These are phyloP conservation scores for Clonostachys solani DNA, from an alignment of 2,329 filamentous ascomycete species.

Conservation along the genomic window DNA sequence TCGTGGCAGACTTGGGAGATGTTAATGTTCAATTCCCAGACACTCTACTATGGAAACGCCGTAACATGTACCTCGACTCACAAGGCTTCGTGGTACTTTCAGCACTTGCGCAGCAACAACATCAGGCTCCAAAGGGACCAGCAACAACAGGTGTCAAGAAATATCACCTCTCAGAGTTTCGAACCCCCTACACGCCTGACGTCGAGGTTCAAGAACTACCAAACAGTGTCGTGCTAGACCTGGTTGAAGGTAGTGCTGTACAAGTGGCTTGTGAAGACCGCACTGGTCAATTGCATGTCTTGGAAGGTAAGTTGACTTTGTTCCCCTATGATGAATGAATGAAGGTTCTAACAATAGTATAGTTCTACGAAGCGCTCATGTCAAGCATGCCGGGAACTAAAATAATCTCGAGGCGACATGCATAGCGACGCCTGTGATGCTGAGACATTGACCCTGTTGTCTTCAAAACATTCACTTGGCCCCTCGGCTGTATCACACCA, in stretches of 20 bases:
- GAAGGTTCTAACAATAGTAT: too few species aligned
- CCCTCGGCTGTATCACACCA: too few species aligned
- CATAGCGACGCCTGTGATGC: too few species aligned
- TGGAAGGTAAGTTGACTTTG: slow-evolving; percentile 41
- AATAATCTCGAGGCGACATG: too few species aligned
- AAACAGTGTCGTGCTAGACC: slow-evolving; percentile 68
- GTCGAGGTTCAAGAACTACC: slow-evolving; percentile 90
- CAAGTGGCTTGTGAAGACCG: slow-evolving; percentile 63
- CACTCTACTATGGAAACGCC: slow-evolving; percentile 92
- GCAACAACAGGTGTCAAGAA: slow-evolving; percentile 51
- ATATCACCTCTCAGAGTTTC: slow-evolving; percentile 84
- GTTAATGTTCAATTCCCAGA: slow-evolving; percentile 98
- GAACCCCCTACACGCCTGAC: slow-evolving; percentile 75
- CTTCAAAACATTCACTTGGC: too few species aligned
- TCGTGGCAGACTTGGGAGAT: slow-evolving; percentile 73
- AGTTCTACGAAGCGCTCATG: too few species aligned
- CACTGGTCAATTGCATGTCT: slow-evolving; percentile 47
- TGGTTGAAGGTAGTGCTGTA: slow-evolving; percentile 55
- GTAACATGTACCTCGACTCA: slow-evolving; percentile 80
- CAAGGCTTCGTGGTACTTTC: slow-evolving; percentile 75
- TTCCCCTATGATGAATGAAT: too few species aligned
- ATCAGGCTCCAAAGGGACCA: neutral
- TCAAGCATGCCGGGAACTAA: too few species aligned
- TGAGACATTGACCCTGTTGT: too few species aligned
- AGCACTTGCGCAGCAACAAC: slow-evolving; percentile 1